A percentile compares a stretch with the other conserved stretches of the same genome.
phyloP scores from a whole-genome alignment of 2,329 filamentous ascomycete genomes.

The Aspergillus pseudotamarii region DNA sequence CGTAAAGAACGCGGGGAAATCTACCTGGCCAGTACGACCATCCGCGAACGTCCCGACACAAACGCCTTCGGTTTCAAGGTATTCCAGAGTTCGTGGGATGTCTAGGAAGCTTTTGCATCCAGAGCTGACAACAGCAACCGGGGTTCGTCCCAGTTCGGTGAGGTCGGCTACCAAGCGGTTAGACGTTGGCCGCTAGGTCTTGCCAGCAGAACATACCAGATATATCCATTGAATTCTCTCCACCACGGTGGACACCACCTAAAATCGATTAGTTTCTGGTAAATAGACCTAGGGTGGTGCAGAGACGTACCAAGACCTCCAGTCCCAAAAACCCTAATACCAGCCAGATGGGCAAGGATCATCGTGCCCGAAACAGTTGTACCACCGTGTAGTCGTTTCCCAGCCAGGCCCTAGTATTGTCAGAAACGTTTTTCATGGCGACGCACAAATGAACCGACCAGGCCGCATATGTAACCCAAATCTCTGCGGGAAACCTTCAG shows the following conservation, averaged over 20 bases:
- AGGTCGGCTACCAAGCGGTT: slow-evolving; percentile 69
- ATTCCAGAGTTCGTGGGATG: slow-evolving; percentile 84
- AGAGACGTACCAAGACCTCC: slow-evolving; percentile 69
- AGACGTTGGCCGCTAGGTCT: not conserved
- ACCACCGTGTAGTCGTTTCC: slow-evolving; percentile 76
- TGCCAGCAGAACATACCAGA: slow-evolving; percentile 54
- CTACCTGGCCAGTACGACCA: slow-evolving; percentile 69
- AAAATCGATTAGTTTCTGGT: slow-evolving; percentile 17
- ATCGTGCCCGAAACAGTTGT: slow-evolving; percentile 95
- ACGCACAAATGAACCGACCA: slow-evolving; percentile 54
- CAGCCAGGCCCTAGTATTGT: slow-evolving; percentile 59
- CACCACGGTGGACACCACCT: slow-evolving; percentile 87
- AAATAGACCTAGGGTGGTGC: too few species aligned
- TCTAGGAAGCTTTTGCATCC: slow-evolving; percentile 97
- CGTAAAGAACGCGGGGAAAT: slow-evolving; percentile 93
- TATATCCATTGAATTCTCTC: slow-evolving; percentile 84
- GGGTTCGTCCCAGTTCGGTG: slow-evolving; percentile 86
- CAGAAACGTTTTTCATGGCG: slow-evolving; percentile 2
- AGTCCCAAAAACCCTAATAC: slow-evolving; percentile 91
- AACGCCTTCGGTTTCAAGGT: slow-evolving; percentile 70
- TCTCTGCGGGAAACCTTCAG: slow-evolving; percentile 87
- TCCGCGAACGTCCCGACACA: slow-evolving; percentile 89
- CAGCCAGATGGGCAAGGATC: slow-evolving; percentile 81
- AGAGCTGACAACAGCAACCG: slow-evolving; percentile 83
- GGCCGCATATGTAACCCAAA: slow-evolving; percentile 76